Percentiles rank a stretch among this genome's conserved stretches.
Conservation (phyloP, 2,329 filamentous ascomycete genomes). For the Ciborinia camelliae region DNA sequence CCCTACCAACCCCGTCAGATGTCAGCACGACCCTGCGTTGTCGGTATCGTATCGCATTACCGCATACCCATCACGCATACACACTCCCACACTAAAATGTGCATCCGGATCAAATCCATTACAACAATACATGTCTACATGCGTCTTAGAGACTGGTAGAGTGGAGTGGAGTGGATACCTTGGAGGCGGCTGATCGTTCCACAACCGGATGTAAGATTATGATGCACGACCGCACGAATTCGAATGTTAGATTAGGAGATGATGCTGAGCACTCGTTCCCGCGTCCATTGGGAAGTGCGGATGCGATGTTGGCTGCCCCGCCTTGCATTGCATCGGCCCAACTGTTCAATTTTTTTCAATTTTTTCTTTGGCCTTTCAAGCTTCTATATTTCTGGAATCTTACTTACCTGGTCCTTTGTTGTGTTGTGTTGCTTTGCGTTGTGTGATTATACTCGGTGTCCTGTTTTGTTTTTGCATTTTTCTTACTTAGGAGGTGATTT, state of each 20-base stretch:
- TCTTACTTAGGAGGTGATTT: neutral
- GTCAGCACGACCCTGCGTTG: conserved; percentile 5
- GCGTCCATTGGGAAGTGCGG: neutral
- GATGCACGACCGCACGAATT: conserved; percentile 6
- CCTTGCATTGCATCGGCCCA: conserved; percentile 9
- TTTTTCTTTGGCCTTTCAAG: too few relatives aligned
- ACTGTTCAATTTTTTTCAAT: neutral
- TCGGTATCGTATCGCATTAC: neutral
- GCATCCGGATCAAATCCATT: neutral
- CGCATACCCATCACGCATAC: neutral
- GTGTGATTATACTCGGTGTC: conserved; percentile 1
- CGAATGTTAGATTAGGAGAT: conserved; percentile 1
- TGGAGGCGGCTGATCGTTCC: neutral
- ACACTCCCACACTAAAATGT: neutral
- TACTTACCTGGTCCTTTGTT: neutral
- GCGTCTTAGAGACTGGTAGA: neutral
- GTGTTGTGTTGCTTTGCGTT: neutral
- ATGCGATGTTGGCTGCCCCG: neutral
- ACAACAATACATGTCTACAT: neutral
- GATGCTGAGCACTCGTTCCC: conserved; percentile 8
- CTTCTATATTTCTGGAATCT: neutral
- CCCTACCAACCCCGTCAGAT: neutral
- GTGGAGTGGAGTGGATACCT: too few relatives aligned
- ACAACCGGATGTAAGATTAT: conserved; percentile 2
- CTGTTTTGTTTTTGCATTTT: neutral